phyloP scores from a whole-genome alignment of 208 protist genomes.

The Trypanosoma mega region DNA sequence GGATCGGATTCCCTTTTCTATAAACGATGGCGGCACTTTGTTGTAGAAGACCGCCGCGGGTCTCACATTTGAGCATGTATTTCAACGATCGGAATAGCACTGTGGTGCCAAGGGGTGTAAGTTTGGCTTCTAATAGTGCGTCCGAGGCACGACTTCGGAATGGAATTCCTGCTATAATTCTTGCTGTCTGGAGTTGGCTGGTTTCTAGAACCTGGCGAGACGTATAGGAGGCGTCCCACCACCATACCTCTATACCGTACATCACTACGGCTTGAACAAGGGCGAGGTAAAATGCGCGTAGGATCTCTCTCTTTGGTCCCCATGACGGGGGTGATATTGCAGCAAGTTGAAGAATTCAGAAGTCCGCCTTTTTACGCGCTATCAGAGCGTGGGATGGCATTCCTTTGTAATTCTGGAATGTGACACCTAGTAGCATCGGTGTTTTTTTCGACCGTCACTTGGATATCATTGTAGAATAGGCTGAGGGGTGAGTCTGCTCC shows the following conservation, averaged over 20 bases:
- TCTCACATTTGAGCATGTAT: not conserved
- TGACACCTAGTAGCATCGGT: not conserved
- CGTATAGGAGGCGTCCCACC: not conserved
- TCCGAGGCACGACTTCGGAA: not conserved
- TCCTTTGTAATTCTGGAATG: not conserved
- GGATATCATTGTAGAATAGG: not conserved
- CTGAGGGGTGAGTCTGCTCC: not conserved
- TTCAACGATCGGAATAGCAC: not conserved
- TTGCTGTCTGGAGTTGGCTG: not conserved
- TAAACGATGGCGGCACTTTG: not conserved
- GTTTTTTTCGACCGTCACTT: not conserved
- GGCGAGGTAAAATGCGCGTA: not conserved
- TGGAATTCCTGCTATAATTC: conserved; percentile 3
- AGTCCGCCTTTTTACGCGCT: not conserved
- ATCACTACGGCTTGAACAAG: conserved; percentile 3
- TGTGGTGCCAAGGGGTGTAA: not conserved
- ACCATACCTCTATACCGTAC: conserved; percentile 11
- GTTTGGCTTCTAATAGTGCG: conserved; percentile 1
- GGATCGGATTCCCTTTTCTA: not conserved
- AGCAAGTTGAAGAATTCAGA: not conserved
- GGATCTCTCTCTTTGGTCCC: conserved; percentile 2
- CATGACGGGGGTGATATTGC: not conserved
- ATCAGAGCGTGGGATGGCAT: not conserved
- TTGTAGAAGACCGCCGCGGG: not conserved
- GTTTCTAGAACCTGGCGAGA: not conserved